Evolutionary conservation across 306 rosid genomes (phyloP), one percentile per base, ranked within the genome.

Genomic region (Benincasa hispida): DNA sequence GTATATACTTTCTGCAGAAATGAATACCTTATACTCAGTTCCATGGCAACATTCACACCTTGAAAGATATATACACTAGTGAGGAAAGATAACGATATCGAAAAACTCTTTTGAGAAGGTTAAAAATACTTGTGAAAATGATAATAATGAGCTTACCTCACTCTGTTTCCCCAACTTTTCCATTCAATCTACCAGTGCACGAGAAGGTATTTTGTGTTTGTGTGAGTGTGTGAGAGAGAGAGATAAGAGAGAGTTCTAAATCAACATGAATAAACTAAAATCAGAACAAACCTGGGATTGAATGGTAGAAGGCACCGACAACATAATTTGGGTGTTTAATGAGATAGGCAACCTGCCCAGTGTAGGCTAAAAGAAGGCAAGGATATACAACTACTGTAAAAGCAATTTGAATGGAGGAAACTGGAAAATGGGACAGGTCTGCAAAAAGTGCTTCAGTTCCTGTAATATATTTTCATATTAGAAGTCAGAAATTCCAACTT

Each of bases 361-460:
- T 83, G 81, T 94, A 94, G 19, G 99, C 97, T 72, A 87, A 82
- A 77, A 94, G 99, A 78, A 94, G 99, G 84, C 95, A 90, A 57
- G 99, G 99, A 84, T 92, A 94, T 86, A 94, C 99, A 58, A 94
- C 84, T 65, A 83, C 83, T 67, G 96, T 90, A 81, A 94, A 94
- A 67, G 99, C 99, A 79, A 94, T 82, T 86, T 94, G 99, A 80
- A 94, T 89, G 42, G 97, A 92, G 58, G 92, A 83, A 86, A 92
- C 96, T n/a, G 99, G 99, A 83, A 92, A 94, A 89, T 94, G 90
- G 78, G 95, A 82, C 65, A 94, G 91, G 83, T 94, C 99, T 0
- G 99, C 99, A 62, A 94, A 94, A 76, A 94, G 96, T 53, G 99
- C 99, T 82, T 94, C 99, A 1, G 99, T 94, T 82, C 99, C 99